Conservation (phyloP, 495 filamentous ascomycete species). For the Schizothecium vesticola region DNA sequence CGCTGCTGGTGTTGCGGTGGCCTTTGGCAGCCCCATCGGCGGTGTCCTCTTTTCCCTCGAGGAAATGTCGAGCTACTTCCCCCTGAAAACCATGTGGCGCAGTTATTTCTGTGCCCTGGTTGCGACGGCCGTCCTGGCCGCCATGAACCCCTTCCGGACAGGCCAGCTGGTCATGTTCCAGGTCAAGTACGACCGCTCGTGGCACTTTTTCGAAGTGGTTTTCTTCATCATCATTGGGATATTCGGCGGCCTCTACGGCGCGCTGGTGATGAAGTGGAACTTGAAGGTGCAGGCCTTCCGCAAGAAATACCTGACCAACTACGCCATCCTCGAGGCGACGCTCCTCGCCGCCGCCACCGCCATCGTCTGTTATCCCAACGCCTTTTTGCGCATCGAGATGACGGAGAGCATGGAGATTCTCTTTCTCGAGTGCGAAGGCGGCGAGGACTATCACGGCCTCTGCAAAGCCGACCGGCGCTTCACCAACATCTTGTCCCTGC, state of each 20-base stretch:
- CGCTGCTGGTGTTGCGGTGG: slow-evolving; percentile 91
- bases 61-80: slow-evolving; percentile 98
- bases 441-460: slow-evolving; percentile 83
- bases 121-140: slow-evolving; percentile 87
- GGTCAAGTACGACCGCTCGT: slow-evolving; percentile 89
- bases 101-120: slow-evolving; percentile 98
- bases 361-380: slow-evolving; percentile 91
- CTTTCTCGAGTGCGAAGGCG: slow-evolving; percentile 90
- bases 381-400: slow-evolving; percentile 96
- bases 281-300: slow-evolving; percentile 84
- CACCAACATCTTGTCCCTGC: slow-evolving; percentile 72
- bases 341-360: slow-evolving; percentile 78
- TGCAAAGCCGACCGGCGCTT: slow-evolving; percentile 77
- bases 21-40: slow-evolving; percentile 95
- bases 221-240: slow-evolving; percentile 90
- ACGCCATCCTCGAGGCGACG: slow-evolving; percentile 83
- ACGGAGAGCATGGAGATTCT: slow-evolving; percentile 98
- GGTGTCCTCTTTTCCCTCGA: slow-evolving; percentile 95
- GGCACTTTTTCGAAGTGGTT: slow-evolving; percentile 95
- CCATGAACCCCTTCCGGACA: slow-evolving; percentile 96
- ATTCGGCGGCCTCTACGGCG: slow-evolving; percentile 93
- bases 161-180: slow-evolving; percentile 99
- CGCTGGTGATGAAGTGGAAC: slow-evolving; percentile 99
- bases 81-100: slow-evolving; percentile 95
- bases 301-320: slow-evolving; percentile 84